A percentile compares a stretch with the other conserved stretches of the same genome.
These are phyloP conservation scores for Simplicillium sp. DNA, from an alignment of 2,329 filamentous ascomycete genomes.

Conservation along the genomic window DNA sequence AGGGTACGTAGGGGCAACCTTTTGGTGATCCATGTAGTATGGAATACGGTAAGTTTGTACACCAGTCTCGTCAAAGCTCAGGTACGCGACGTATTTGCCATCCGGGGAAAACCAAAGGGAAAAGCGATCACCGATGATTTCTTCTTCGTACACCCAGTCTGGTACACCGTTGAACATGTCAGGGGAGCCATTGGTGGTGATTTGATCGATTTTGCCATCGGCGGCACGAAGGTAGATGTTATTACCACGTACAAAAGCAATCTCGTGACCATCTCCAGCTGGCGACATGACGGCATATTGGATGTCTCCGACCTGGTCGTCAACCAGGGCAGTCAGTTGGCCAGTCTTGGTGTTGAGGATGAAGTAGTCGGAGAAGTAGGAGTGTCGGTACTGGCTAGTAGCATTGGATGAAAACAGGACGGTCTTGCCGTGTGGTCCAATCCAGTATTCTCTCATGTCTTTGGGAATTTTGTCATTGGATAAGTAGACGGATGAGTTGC, in stretches of 20 bases:
- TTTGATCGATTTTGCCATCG: constrained; percentile 42
- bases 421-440: constrained; percentile 48
- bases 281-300: constrained; percentile 58
- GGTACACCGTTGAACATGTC: constrained; percentile 56
- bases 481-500: constrained; percentile 43
- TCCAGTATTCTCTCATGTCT: constrained; percentile 48
- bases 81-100: constrained; percentile 76
- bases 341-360: constrained; percentile 52
- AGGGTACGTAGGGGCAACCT: constrained; percentile 52
- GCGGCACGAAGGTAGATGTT: constrained; percentile 45
- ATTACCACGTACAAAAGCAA: constrained; percentile 60
- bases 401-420: constrained; percentile 56
- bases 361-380: constrained; percentile 59
- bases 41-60: constrained; percentile 57
- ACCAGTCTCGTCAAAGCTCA: constrained; percentile 75
- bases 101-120: constrained; percentile 91
- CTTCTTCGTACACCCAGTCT: constrained; percentile 75
- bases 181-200: constrained; percentile 50
- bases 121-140: constrained; percentile 56
- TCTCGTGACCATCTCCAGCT: constrained; percentile 32
- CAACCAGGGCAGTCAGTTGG: constrained; percentile 42
- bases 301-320: constrained; percentile 53
- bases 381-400: constrained; percentile 60
- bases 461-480: constrained; percentile 46
- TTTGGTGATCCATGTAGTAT: constrained; percentile 53